A percentile compares a stretch with the other conserved stretches of the same genome.
These are phyloP conservation scores for Pythium grandisporangium DNA, from an alignment of 352 stramenopile genomes.

Conservation along the genomic window DNA sequence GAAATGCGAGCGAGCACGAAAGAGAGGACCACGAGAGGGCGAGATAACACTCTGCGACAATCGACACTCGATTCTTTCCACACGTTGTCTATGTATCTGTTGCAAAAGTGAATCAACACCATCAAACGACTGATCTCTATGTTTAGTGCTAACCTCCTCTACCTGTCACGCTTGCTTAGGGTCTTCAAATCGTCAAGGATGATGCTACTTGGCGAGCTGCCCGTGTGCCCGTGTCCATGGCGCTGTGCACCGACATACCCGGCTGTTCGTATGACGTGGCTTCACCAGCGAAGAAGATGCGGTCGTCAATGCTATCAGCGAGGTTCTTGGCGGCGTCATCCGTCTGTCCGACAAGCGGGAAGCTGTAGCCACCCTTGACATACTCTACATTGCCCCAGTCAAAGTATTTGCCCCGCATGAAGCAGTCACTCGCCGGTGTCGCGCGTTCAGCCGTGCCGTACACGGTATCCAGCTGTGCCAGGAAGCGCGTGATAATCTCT, in stretches of 20 bases:
- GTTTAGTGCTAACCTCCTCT: too few relatives aligned
- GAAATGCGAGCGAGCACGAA: too few relatives aligned
- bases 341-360: constrained; percentile 57
- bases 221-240: constrained; percentile 70
- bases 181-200: constrained; percentile 18
- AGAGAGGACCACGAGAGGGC: too few relatives aligned
- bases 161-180: not conserved
- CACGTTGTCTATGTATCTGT: not conserved
- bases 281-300: constrained; percentile 77
- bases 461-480: constrained; percentile 68
- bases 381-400: constrained; percentile 69
- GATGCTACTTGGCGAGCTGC: constrained; percentile 37
- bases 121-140: too few relatives aligned
- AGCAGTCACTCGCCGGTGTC: constrained; percentile 40
- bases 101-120: too few relatives aligned
- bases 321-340: constrained; percentile 52
- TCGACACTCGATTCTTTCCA: not conserved
- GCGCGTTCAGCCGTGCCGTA: constrained; percentile 52
- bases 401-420: constrained; percentile 70
- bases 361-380: constrained; percentile 66
- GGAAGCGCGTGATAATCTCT: constrained; percentile 52
- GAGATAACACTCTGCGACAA: too few relatives aligned
- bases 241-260: constrained; percentile 75
- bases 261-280: constrained; percentile 75
- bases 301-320: constrained; percentile 41